phyloP scores from a whole-genome alignment of 1,284 basidiomycete species.

The Melanopsichium pennsylvanicum region DNA sequence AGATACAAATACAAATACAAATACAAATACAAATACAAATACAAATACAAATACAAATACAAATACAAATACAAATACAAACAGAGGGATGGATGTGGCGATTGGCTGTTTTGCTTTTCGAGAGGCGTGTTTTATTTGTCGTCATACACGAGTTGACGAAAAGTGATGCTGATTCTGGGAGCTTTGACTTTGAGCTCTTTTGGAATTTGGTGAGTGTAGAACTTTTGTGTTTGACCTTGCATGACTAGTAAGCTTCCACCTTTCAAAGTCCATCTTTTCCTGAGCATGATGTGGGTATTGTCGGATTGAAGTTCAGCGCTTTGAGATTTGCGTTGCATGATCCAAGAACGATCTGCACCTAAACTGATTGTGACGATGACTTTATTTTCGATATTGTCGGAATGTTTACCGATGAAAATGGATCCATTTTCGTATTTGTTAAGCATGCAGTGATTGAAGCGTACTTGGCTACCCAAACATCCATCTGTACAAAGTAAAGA shows the following conservation, averaged over 20 bases:
- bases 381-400: conserved; percentile 67
- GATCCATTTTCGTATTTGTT: conserved; percentile 70
- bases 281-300: too few relatives aligned
- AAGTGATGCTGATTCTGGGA: conserved; percentile 49
- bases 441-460: conserved; percentile 71
- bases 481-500: conserved; percentile 62
- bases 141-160: conserved; percentile 48
- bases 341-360: conserved; percentile 69
- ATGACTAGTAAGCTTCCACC: conserved; percentile 70
- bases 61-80: background rate
- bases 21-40: too few relatives aligned
- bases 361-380: conserved; percentile 70
- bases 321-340: conserved; percentile 66
- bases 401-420: conserved; percentile 68
- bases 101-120: too few relatives aligned
- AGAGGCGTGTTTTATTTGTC: too few relatives aligned
- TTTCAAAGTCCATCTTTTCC: conserved; percentile 66
- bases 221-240: conserved; percentile 70
- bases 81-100: too few relatives aligned
- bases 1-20: too few relatives aligned
- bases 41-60: too few relatives aligned
- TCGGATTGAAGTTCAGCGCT: too few relatives aligned
- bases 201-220: conserved; percentile 68
- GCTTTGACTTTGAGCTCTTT: conserved; percentile 53
- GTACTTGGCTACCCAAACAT: conserved; percentile 66